Evolutionary conservation across 805 yeast genomes (phyloP), one percentile per base, ranked within the genome.

Genomic region (Candida schatavii): DNA sequence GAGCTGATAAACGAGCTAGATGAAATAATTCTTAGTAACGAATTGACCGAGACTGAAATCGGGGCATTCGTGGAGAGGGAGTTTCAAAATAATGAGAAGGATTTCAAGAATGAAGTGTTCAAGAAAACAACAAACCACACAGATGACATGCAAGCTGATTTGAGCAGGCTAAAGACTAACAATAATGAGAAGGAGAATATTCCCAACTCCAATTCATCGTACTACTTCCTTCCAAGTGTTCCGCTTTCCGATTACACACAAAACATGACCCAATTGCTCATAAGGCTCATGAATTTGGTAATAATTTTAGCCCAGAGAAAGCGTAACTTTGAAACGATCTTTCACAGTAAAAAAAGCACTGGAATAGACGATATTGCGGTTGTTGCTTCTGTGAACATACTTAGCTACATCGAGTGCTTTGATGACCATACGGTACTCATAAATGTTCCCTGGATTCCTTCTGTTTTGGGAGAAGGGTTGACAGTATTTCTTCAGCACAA

Each of bases 321-420:
- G 6, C 26, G 25, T 15, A 41, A 36, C 15, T 34, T 44, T 18
- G 47, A 40, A 14, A 25, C 22, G 25, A 40, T 41, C 31, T 37
- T 35, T 21, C 37, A 42, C 3, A 35, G 30, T n/a, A 19, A 14
- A 17, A 28, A 27, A 3, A 36, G 36, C n/a, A 29, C 39, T 15
- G 40, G 38, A 14, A 35, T 35, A 10, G 25, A 21, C 23, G 29
- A 21, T 3, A 18, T 23, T 35, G 15, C 29, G 15, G 17, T 35
- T 13, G 29, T 35, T 22, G 13, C 17, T n/a, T 22, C 26, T 10
- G 6, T 23, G 3, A 35, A 25, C 23, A 21, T 23, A 20, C 23
- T 25, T 6, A 25, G 15, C 10, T 35, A 35, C 15, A 35, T 35
- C 18, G 17, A 35, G 14, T 22, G 14, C 19, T 35, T 35, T 14